Base-by-base conservation (phyloP, 1,284 basidiomycete species). In the Ustilago xerochloae region DNA sequence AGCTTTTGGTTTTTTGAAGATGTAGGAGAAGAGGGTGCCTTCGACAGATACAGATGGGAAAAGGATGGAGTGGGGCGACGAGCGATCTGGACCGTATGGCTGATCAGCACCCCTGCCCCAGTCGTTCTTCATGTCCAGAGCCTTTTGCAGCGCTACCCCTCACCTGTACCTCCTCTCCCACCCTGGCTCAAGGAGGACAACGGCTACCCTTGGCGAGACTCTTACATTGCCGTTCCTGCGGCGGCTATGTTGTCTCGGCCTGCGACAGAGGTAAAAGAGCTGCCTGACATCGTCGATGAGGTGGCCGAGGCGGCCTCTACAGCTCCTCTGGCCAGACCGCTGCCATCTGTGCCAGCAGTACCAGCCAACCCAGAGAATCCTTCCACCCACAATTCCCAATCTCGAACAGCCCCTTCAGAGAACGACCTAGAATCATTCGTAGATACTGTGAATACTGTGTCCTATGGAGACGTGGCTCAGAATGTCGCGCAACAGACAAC, bases 1-100 rank as follows among this genome's bases (percentile, higher is more conserved):
- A 69, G 73, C 52, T 68, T 78, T 39, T 78, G 76, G 76, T 78
- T 78, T 58, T 67, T 70, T 5, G 76, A 78, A 39, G 65, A 78
- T 35, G 57, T 73, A 3, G 63, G 62, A 8, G 76, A 78, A 45
- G 60, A 66, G 18, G 76, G 76, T 7, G 76, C 73, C 1, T 38
- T 60, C 33, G 76, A 69, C 26, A 51, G 76, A 13, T 59, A 64
- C 26, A 51, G 67, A 4, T 67, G 65, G 60, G 52, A 66, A 13
- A 56, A 59, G 35, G 49, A 55, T 28, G 61, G 63, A 6, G 66
- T 74, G 0, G 75, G 58, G 22, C 63, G 53, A 22, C 50, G 71
- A 9, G 76, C 76, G 15, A 65, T 78, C 39, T 78, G 76, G 76
- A 78, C 76, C 15, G 57, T 76, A 18, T 76, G 69, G 69, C 63